Percentiles rank a stretch among this genome's conserved stretches.
These are phyloP conservation scores for Coemansia sp. DNA, from an alignment of 192 early-diverging fungal genomes.

Conservation along the genomic window DNA sequence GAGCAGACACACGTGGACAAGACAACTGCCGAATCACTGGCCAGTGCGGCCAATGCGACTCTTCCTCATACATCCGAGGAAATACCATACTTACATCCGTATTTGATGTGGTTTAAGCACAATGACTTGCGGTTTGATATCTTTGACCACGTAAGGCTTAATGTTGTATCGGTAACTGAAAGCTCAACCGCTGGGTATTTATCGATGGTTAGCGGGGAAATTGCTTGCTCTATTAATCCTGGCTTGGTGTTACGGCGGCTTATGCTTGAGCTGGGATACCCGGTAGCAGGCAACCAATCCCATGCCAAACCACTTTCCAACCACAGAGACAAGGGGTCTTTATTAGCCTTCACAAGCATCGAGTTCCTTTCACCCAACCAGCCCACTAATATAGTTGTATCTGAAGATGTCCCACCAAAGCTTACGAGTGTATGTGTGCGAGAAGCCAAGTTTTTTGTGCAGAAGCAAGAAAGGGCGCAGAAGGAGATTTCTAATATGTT, in stretches of 20 bases:
- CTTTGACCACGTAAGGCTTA: slow-evolving; percentile 11
- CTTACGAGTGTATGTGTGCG: slow-evolving; percentile 57
- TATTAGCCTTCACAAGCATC: slow-evolving; percentile 46
- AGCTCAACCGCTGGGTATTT: slow-evolving; percentile 33
- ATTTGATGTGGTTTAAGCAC: slow-evolving; percentile 23
- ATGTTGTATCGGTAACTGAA: slow-evolving; percentile 4
- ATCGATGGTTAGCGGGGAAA: slow-evolving; percentile 20
- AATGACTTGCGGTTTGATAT: slow-evolving; percentile 40
- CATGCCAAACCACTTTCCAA: slow-evolving; percentile 56
- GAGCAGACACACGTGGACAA: slow-evolving; percentile 18
- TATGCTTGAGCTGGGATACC: slow-evolving; percentile 48
- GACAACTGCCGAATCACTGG: slow-evolving; percentile 33
- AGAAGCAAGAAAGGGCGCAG: slow-evolving; percentile 30
- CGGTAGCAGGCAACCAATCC: slow-evolving; percentile 58
- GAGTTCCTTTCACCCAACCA: slow-evolving; percentile 45
- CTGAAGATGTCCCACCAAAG: slow-evolving; percentile 54
- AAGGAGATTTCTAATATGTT: slow-evolving; percentile 42
- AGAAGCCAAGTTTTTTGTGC: slow-evolving; percentile 57
- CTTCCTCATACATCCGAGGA: not conserved
- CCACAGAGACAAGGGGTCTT: slow-evolving; percentile 61
- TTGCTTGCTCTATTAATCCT: slow-evolving; percentile 23
- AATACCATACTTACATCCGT: not conserved
- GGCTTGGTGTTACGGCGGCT: slow-evolving; percentile 56
- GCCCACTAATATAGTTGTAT: slow-evolving; percentile 12
- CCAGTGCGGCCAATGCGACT: not conserved